Base-by-base conservation (phyloP, 2,329 filamentous ascomycete species). In the Cercospora citrullina region DNA sequence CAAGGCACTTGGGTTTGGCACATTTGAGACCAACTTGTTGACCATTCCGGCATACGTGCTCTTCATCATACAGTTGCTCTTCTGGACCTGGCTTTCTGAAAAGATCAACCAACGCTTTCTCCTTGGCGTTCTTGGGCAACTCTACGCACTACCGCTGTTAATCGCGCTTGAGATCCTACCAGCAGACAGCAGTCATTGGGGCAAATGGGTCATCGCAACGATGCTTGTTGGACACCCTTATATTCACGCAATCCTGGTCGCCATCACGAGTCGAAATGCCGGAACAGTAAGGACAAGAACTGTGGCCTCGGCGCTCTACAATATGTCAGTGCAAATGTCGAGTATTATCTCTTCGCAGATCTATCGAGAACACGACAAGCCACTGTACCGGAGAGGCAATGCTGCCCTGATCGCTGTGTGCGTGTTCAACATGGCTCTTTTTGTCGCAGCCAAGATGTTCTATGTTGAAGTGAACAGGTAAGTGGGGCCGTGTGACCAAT, bases 241-340 rank as follows among this genome's bases (percentile, higher is more conserved):
- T 64, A 78, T 81, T 59, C 84, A 89, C 73, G 86, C 87, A 0
- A 85, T 89, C 31, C 78, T 87, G 1, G 87, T 89, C 0, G 87
- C 84, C 0, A 85, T 87, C 77, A 88, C 84, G 1, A 87, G 86
- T 2, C 83, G 87, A 62, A 91, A 90, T 73, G 85, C 87, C 2
- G 87, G 88, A 69, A 82, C 84, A 0, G 87, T 91, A 9, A 82
- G 88, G 10, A 87, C 86, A 5, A 81, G 88, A 6, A 87, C 88
- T 1, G 87, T 91, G 1, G 86, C 87, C 0, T 85, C 87, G 0
- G 88, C 87, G 0, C 78, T 87, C n/a, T 90, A 90, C 77, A 90
- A 90, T 73, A 81, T 83, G 69, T 76, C 75, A 33, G 80, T 82
- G 12, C 81, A 83, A 60, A 73, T 78, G 7, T 79, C 77, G 5